Evolutionary conservation across 805 yeast genomes (phyloP), one percentile per base, ranked within the genome.

Genomic region (Hanseniaspora pseudoguilliermondii): DNA sequence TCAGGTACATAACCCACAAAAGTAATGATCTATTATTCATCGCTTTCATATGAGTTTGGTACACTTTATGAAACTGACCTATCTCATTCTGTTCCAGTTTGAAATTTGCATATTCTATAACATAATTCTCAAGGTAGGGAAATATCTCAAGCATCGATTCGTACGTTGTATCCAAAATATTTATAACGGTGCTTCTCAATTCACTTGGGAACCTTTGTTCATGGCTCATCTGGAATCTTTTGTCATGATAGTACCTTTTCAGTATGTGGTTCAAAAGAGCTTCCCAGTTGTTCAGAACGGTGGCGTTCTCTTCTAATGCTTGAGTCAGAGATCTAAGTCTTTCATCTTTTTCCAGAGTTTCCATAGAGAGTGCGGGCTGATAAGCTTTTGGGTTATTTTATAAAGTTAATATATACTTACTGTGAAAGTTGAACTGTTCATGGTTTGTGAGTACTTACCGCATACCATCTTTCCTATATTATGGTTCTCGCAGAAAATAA

Each of bases 121-220:
- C 61, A 53, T 68, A 69, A 52, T 66, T 67, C 49, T 69, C 72
- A 42, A 67, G 50, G 49, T 58, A 66, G 3, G 70, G 71, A 58
- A 69, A 67, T 29, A 64, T 54, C 11, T 53, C 59, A 1, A 69
- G 57, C 60, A 69, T 36, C 1, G 69, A 64, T n/a, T 60, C 59
- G 51, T 68, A 69, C 1, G 69, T 62, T 2, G 60, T 49, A 21
- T 42, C 39, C 5, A 53, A 35, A 15, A 46, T n/a, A 2, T 21
- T 21, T 9, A 53, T 13, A 2, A 44, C 34, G 13, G 8, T 9
- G 9, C 5, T 9, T 25, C 40, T 38, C 23, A 36, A 4, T 4
- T 46, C 47, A 16, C 8, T 16, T 29, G 15, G 13, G 2, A n/a
- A 13, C 9, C 20, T 20, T 39, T 52, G n/a, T 57, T 46, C 23